Evolutionary conservation across 164 flowering plant species (phyloP), one percentile per base, ranked within the genome.

Genomic region (Amborella trichopoda): DNA sequence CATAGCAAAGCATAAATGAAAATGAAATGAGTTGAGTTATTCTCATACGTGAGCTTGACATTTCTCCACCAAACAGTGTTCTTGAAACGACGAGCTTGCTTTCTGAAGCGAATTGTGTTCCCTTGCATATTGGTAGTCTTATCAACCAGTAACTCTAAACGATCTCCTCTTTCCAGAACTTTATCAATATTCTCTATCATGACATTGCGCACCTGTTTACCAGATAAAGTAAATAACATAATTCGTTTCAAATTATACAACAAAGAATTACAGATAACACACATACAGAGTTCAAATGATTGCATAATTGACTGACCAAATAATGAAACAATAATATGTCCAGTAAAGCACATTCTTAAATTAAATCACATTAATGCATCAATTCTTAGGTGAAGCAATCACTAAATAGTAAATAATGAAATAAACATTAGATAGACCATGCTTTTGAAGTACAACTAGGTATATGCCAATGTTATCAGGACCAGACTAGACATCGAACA

Each of bases 121-220:
- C 80, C 88, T 74, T 84, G 94, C 73, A 88, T 52, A 11, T 46
- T 68, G 4, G 65, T 55, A 18, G 86, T 75, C 60, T 80, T 84
- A 41, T 80, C 91, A 44, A 88, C 89, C 40, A 84, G 72, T 58
- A 88, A 40, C 16, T 66, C 77, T 65, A 88, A 65, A 2, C 86
- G 79, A 45, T 84, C 94, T 34, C 97, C 97, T 61, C 97, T 73
- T 25, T 88, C 89, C 49, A 88, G 51, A 17, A 88, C 87, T 69
- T 80, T 88, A 30, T 84, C 91, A 40, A 88, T 84, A 48, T 82
- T 88, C 46, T 82, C 86, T 16, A 81, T 67, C 95, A 88, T 84
- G 48, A 88, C 81, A 47, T 48, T 73, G 11, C 89, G 64, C 41
- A 84, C 94, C 97, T 88, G 56, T 52, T 38, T 2, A 38, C 8